Evolutionary conservation across 805 yeast genomes (phyloP), one percentile per base, ranked within the genome.

Genomic region (Cyberlindnera bimundalis): DNA sequence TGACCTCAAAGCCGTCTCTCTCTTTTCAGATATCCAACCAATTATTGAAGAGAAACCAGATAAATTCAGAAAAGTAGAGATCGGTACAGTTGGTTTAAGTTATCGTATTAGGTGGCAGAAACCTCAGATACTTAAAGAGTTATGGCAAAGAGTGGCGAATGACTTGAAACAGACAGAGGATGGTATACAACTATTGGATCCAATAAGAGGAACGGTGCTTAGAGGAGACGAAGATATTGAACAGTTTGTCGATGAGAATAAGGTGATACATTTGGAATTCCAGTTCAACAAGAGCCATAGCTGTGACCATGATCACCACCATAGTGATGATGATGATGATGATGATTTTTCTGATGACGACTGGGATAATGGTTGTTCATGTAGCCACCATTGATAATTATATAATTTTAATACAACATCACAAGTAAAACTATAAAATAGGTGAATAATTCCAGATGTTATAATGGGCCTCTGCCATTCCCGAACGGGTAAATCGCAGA

Each of bases 11-110:
- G 46, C 46, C 19, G 53, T 51, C 18, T 45, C 58, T 3, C 46
- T 56, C 14, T 56, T 56, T 37, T 38, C 58, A 5, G 59, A 52
- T 15, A 53, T 54, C 30, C 56, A 48, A 33, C 60, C 60, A 7
- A 27, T 37, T 6, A 37, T 56, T 12, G 52, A 46, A 33, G 53
- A 47, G 28, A 48, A 48, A 19, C 37, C 43, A 2, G 29, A 37
- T 19, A 49, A 48, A 33, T 51, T 41, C 40, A 46, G 50, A 20
- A 33, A 33, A 15, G 42, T 54, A 3, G 51, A 50, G 18, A 44
- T 55, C 4, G 42, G 49, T 3, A 41, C 50, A 0, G 41, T 54
- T 5, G 56, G 44, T 6, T 39, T 56, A 10, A 35, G 40, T 3
- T 56, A 54, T 21, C 42, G 37, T 1, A 36, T 56, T 1, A 43